These are phyloP conservation scores for Fusarium pseudonygamai DNA, from an alignment of 2,329 filamentous ascomycete species.

Conservation along the genomic window DNA sequence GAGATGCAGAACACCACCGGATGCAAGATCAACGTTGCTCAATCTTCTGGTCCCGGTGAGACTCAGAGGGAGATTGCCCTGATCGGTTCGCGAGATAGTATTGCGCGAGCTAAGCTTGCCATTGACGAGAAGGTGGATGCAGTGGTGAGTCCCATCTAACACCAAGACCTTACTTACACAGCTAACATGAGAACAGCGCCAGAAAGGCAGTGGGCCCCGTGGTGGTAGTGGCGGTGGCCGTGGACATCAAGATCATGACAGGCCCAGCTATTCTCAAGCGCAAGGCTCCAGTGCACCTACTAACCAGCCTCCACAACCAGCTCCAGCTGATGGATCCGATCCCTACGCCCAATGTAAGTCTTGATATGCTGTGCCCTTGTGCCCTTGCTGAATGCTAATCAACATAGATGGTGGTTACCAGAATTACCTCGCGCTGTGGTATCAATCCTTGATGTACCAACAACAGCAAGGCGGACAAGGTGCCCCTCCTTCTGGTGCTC, in stretches of 20 bases:
- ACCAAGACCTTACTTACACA: neutral
- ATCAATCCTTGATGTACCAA: conserved; percentile 69
- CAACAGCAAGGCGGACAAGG: conserved; percentile 53
- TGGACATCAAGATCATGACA: conserved; percentile 64
- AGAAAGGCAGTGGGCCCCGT: conserved; percentile 60
- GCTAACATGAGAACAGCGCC: conserved; percentile 54
- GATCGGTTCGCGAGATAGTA: conserved; percentile 79
- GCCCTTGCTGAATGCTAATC: neutral
- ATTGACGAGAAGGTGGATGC: conserved; percentile 94
- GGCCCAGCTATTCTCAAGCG: conserved; percentile 62
- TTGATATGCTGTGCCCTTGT: neutral
- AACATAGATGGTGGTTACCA: conserved; percentile 79
- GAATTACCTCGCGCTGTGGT: conserved; percentile 83
- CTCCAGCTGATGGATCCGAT: conserved; percentile 65
- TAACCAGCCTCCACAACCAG: conserved; percentile 55
- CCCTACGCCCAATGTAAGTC: conserved; percentile 79
- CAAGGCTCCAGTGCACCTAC: conserved; percentile 53
- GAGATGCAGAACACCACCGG: conserved; percentile 89
- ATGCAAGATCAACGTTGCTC: conserved; percentile 95
- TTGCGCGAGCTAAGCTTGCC: conserved; percentile 81
- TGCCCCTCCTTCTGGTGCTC: conserved; percentile 47
- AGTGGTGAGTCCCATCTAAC: conserved; percentile 66
- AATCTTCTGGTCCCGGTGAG: conserved; percentile 79
- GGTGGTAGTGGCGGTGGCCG: conserved; percentile 54
- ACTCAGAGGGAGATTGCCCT: conserved; percentile 87